A percentile compares a stretch with the other conserved stretches of the same genome.
Evolutionary conservation across 1,139 yeast genomes (phyloP).

Genomic region (Zhuliangozyma blackwelliae): DNA sequence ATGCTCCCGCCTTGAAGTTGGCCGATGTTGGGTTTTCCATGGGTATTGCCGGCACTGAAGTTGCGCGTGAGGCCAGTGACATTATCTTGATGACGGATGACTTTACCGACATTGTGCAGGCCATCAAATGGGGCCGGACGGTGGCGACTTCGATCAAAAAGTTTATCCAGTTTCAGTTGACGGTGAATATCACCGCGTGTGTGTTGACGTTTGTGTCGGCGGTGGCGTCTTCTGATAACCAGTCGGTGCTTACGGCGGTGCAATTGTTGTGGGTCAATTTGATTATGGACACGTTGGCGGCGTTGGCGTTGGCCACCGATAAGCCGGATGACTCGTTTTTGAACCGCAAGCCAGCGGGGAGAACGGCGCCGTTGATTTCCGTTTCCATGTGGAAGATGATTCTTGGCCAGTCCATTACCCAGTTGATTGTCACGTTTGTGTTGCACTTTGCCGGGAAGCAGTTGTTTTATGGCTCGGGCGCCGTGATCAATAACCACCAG

Average conservation of each 20-base stretch:
- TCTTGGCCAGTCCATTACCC: slow-evolving; percentile 76
- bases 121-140: slow-evolving; percentile 99
- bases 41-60: slow-evolving; percentile 94
- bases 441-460: slow-evolving; percentile 73
- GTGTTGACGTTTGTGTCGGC: slow-evolving; percentile 90
- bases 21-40: slow-evolving; percentile 93
- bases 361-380: slow-evolving; percentile 75
- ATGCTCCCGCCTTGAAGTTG: slow-evolving; percentile 88
- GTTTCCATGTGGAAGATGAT: slow-evolving; percentile 99
- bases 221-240: slow-evolving; percentile 71
- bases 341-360: slow-evolving; percentile 79
- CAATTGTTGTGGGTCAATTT: slow-evolving; percentile 96
- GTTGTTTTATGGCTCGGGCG: slow-evolving; percentile 49
- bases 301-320: slow-evolving; percentile 95
- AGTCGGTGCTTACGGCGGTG: slow-evolving; percentile 91
- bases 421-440: slow-evolving; percentile 71
- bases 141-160: slow-evolving; percentile 92
- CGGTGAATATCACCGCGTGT: slow-evolving; percentile 95
- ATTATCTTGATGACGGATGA: slow-evolving; percentile 93
- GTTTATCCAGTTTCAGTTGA: slow-evolving; percentile 91
- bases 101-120: slow-evolving; percentile 91
- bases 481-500: slow-evolving; percentile 39
- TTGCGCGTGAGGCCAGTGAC: slow-evolving; percentile 94
- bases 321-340: slow-evolving; percentile 83
- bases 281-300: slow-evolving; percentile 98